A percentile compares a stretch with the other conserved stretches of the same genome.
Conservation (phyloP, 495 filamentous ascomycete genomes). For the Darksidea phi region DNA sequence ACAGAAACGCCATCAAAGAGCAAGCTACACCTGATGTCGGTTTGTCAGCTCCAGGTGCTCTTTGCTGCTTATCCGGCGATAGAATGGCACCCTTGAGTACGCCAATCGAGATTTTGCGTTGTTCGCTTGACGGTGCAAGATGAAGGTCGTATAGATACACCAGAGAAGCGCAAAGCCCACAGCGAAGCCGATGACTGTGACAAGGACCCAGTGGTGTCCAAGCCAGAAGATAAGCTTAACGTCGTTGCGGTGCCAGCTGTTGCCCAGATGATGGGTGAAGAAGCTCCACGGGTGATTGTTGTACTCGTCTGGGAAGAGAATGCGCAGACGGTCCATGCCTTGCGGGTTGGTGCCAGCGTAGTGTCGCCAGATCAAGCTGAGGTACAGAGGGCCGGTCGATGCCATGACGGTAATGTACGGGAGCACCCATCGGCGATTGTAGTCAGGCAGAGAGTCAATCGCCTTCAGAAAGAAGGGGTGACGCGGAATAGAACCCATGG, state of each 20-base stretch:
- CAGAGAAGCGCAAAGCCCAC: conserved; percentile 59
- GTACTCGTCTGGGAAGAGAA: conserved; percentile 68
- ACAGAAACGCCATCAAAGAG: background rate
- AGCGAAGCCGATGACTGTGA: conserved; percentile 64
- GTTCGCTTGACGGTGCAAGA: conserved; percentile 10
- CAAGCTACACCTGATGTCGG: conserved; percentile 36
- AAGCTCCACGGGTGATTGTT: conserved; percentile 71
- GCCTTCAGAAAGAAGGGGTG: conserved; percentile 80
- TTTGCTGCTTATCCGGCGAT: conserved; percentile 37
- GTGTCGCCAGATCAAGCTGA: conserved; percentile 71
- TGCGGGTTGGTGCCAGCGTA: conserved; percentile 32
- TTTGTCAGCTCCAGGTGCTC: conserved; percentile 37
- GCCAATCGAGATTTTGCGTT: conserved; percentile 19
- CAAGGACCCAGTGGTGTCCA: conserved; percentile 70
- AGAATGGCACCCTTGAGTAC: conserved; percentile 36
- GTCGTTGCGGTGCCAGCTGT: conserved; percentile 74
- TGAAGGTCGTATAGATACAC: conserved; percentile 53
- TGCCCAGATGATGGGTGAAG: conserved; percentile 72
- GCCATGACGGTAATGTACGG: conserved; percentile 92
- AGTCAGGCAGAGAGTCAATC: conserved; percentile 67
- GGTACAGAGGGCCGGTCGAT: conserved; percentile 78
- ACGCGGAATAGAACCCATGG: conserved; percentile 74
- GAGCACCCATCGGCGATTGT: conserved; percentile 73
- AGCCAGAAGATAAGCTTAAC: conserved; percentile 80
- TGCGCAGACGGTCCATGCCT: conserved; percentile 42